Evolutionary conservation across 73 alveolate genomes (phyloP).

Genomic region (Paramecium pentaurelia): DNA sequence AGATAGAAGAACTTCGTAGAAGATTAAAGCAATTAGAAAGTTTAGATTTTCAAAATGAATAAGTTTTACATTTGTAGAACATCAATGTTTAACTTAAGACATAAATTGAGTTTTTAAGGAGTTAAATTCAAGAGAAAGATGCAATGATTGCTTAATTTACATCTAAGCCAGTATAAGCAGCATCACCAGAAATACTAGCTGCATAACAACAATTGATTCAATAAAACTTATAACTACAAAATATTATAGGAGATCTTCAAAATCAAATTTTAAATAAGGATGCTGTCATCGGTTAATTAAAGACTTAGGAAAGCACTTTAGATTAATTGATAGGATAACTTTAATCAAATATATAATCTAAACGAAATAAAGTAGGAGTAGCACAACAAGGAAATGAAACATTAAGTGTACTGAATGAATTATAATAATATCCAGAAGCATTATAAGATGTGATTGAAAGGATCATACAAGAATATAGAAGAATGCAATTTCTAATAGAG

Average conservation of each 20-base stretch:
- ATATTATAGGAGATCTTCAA: not conserved
- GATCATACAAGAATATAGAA: not conserved
- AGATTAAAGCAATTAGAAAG: not conserved
- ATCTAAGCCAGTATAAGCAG: not conserved
- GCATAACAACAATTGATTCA: not conserved
- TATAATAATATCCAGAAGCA: not conserved
- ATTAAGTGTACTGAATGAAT: not conserved
- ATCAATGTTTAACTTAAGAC: not conserved
- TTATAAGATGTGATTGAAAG: not conserved
- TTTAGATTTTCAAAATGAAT: not conserved
- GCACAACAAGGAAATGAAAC: not conserved
- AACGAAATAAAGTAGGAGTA: not conserved
- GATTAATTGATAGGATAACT: not conserved
- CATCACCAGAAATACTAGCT: not conserved
- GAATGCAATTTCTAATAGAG: not conserved
- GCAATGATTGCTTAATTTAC: slow-evolving; percentile 15
- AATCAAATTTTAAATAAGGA: not conserved
- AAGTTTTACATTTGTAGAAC: not conserved
- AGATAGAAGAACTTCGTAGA: not conserved
- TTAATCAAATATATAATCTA: not conserved
- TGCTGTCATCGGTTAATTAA: not conserved
- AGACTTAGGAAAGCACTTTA: not conserved
- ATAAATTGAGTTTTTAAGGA: not conserved
- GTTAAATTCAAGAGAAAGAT: slow-evolving; percentile 21
- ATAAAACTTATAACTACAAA: not conserved